These are phyloP conservation scores for Euphorbia schlechtendalii DNA, from an alignment of 441 rosid genomes.

Conservation along the genomic window DNA sequence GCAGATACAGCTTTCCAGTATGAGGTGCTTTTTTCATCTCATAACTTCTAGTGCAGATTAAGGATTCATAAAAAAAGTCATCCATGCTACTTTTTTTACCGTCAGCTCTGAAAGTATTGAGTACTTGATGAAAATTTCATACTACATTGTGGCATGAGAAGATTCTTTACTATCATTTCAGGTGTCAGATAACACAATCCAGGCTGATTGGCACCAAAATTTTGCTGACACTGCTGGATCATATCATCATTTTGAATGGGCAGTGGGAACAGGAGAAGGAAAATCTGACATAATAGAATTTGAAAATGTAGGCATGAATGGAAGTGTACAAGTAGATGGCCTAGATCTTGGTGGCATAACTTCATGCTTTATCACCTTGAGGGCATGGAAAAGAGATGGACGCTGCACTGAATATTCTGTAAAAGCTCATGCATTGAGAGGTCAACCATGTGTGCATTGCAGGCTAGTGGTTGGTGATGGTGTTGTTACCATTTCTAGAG, in stretches of 20 bases:
- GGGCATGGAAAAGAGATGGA: constrained; percentile 85
- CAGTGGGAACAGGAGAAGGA: constrained; percentile 84
- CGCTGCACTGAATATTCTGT: constrained; percentile 75
- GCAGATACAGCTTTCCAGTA: constrained; percentile 80
- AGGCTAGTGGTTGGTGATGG: constrained; percentile 94
- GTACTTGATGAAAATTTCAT: constrained; percentile 9
- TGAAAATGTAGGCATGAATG: constrained; percentile 73
- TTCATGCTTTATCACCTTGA: constrained; percentile 72
- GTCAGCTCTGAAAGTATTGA: neutral
- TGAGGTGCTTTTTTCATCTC: constrained; percentile 53
- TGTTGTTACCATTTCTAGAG: constrained; percentile 69
- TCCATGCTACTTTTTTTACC: neutral
- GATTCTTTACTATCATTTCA: constrained; percentile 25
- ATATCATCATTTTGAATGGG: constrained; percentile 95
- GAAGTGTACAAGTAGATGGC: constrained; percentile 60
- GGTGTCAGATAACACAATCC: constrained; percentile 64
- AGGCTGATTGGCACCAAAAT: constrained; percentile 77
- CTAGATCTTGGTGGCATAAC: constrained; percentile 53
- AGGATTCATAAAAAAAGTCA: neutral
- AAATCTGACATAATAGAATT: constrained; percentile 73
- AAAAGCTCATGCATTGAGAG: constrained; percentile 78
- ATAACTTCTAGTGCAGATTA: neutral
- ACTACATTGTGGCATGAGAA: constrained; percentile 8
- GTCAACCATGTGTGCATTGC: constrained; percentile 79
- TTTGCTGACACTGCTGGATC: constrained; percentile 65